phyloP scores from a whole-genome alignment of 768 basidiomycete species.

The Leccinum truebloodii region DNA sequence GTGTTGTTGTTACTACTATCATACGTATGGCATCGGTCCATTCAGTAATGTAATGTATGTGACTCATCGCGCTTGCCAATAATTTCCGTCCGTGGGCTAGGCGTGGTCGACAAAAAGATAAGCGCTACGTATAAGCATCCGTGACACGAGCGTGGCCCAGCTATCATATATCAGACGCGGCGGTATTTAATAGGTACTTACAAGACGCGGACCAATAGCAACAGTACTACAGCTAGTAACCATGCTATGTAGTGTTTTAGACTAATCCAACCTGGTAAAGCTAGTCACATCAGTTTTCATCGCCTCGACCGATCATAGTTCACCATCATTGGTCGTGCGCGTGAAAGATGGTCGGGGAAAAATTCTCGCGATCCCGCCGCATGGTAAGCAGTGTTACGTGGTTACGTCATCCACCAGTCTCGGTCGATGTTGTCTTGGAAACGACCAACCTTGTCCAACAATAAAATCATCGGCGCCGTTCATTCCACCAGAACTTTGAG shows the following conservation, averaged over 20 bases:
- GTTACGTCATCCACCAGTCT: neutral
- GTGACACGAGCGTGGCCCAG: too few species aligned
- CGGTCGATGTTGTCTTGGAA: neutral
- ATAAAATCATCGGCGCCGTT: neutral
- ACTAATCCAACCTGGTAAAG: neutral
- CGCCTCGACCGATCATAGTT: neutral
- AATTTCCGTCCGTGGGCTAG: neutral
- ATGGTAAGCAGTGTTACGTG: neutral
- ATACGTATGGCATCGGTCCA: neutral
- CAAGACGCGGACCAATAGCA: neutral
- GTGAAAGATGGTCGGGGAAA: neutral
- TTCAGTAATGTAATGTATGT: neutral
- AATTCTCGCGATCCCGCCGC: neutral
- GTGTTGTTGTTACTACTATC: neutral
- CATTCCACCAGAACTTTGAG: neutral
- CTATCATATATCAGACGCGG: neutral
- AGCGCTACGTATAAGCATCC: neutral
- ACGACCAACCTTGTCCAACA: neutral
- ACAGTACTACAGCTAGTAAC: neutral
- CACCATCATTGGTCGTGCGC: neutral
- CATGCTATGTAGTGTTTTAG: too few species aligned
- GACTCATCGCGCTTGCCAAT: neutral
- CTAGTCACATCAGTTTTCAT: neutral
- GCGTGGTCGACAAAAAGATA: neutral
- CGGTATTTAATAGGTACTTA: neutral